Evolutionary conservation across 257 asterid genomes (phyloP).

Genomic region (Gynochthodes officinalis): DNA sequence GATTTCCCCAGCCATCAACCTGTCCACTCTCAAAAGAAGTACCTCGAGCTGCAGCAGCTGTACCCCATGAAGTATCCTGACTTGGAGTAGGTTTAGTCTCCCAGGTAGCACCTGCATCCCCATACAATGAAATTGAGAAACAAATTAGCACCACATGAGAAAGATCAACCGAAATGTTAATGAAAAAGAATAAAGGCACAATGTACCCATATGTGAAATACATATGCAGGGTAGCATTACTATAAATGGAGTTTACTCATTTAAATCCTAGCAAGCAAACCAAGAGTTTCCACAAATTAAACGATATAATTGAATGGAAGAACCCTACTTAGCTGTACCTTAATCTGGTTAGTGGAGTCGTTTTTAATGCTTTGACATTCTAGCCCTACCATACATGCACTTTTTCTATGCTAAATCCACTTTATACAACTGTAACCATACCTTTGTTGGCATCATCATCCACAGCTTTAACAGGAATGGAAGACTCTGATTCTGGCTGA

Average conservation of each 20-base stretch:
- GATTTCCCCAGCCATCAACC: slow-evolving; percentile 56
- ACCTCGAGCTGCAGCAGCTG: slow-evolving; percentile 40
- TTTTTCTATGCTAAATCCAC: background rate
- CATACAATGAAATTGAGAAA: background rate
- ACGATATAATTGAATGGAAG: background rate
- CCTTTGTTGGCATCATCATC: slow-evolving; percentile 50
- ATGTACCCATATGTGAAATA: background rate
- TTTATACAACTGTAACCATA: slow-evolving; percentile 19
- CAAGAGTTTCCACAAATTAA: background rate
- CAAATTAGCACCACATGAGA: background rate
- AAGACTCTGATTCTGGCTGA: slow-evolving; percentile 42
- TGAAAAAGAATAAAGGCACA: background rate
- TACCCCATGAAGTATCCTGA: slow-evolving; percentile 70
- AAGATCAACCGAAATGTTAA: background rate
- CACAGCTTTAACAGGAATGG: slow-evolving; percentile 23
- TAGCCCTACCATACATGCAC: background rate
- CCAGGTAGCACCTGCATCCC: slow-evolving; percentile 55
- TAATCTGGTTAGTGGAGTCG: background rate
- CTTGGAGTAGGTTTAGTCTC: slow-evolving; percentile 36
- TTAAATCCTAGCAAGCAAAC: background rate
- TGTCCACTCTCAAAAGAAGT: slow-evolving; percentile 27
- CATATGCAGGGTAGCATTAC: background rate
- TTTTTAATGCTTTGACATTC: no score
- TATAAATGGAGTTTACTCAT: background rate
- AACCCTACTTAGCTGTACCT: background rate